Conservation (phyloP, 169 alveolate species). For the Blepharisma undulans region DNA sequence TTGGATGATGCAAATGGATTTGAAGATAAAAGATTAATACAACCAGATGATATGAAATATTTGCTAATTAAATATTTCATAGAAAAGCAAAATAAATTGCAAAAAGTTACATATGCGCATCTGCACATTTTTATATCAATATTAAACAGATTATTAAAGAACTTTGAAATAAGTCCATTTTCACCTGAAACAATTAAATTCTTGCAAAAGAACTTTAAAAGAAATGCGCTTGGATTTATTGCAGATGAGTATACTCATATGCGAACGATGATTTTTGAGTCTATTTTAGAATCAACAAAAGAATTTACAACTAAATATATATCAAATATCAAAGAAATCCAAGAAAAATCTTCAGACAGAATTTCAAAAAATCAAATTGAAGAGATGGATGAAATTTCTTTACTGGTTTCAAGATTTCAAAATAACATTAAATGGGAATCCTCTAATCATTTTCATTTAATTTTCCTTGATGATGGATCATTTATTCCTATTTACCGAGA, state of each 20-base stretch:
- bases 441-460: constrained; percentile 11
- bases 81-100: background rate
- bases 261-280: background rate
- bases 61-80: background rate
- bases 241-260: background rate
- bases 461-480: background rate
- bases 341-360: background rate
- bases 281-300: background rate
- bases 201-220: background rate
- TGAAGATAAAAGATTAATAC: background rate
- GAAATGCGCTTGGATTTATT: background rate
- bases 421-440: constrained; percentile 14
- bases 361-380: background rate
- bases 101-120: background rate
- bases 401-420: no score
- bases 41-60: background rate
- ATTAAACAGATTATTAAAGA: background rate
- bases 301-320: background rate
- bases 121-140: background rate
- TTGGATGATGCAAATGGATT: background rate
- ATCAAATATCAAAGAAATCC: background rate
- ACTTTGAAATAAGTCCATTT: background rate
- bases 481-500: background rate
- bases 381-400: background rate
- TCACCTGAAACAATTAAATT: background rate